These are phyloP conservation scores for Tetracladium maxilliforme DNA, from an alignment of 2,329 filamentous ascomycete species.

Conservation along the genomic window DNA sequence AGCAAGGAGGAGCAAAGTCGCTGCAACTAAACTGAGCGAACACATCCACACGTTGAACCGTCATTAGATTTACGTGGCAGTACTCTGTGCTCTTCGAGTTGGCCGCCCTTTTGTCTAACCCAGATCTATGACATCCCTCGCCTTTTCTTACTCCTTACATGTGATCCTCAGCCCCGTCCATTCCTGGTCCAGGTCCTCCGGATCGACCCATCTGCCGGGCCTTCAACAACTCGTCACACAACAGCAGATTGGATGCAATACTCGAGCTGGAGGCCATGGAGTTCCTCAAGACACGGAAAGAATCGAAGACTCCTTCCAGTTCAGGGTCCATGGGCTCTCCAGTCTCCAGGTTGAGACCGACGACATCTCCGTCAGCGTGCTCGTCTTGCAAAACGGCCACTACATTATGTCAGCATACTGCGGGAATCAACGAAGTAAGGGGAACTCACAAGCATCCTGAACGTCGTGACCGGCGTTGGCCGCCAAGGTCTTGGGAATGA, in stretches of 20 bases:
- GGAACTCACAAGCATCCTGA: conserved; percentile 72
- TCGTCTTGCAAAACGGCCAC: conserved; percentile 83
- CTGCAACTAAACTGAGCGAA: too few species aligned
- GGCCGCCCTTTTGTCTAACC: too few species aligned
- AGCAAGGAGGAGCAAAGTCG: too few species aligned
- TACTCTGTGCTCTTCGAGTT: too few species aligned
- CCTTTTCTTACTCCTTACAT: conserved; percentile 34
- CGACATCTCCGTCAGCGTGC: conserved; percentile 65
- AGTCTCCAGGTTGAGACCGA: conserved; percentile 73
- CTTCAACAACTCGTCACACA: conserved; percentile 96
- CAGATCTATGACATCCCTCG: too few species aligned
- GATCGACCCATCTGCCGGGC: conserved; percentile 80
- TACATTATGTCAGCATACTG: conserved; percentile 18
- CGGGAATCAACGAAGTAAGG: conserved; percentile 5
- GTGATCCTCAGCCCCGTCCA: too few species aligned
- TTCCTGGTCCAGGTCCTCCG: conserved; percentile 46
- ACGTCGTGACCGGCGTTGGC: conserved; percentile 95
- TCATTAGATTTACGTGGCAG: too few species aligned
- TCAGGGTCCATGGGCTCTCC: conserved; percentile 93
- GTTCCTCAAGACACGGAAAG: conserved; percentile 88
- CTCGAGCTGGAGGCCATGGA: conserved; percentile 86
- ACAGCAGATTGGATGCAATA: conserved; percentile 85
- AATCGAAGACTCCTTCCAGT: conserved; percentile 86
- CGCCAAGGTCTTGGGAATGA: conserved; percentile 95
- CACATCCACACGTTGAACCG: too few species aligned